Base-by-base conservation (phyloP, 2,329 filamentous ascomycete genomes). In the Exophiala dermatitidis region DNA sequence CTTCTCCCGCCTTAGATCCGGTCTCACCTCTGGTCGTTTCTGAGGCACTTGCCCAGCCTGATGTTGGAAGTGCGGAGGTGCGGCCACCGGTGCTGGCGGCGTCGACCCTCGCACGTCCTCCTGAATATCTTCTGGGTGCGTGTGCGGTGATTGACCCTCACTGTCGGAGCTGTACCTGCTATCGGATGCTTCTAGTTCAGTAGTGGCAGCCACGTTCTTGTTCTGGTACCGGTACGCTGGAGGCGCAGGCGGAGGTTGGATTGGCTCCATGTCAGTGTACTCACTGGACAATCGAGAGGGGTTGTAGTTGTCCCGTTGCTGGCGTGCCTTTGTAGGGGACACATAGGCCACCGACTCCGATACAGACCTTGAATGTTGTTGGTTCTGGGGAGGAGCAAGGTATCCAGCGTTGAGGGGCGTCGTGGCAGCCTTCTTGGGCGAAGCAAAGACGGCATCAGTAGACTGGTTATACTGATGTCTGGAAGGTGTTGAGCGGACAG, bases 1-100 rank as follows among this genome's bases (percentile, higher is more conserved):
- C 62, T 89, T 93, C 48, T 87, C 88, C 59, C 83, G 83, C 58
- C 87, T 84, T 63, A 91, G 76, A 65, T 93, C 88, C 9, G 86
- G 81, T 31, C 88, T 84, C 53, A 88, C 82, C 62, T 86, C 82
- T 0, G 87, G 87, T 57, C 81, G 81, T 54, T 79, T 82, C 1
- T 77, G 74, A 3, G 90, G 90, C 46, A 81, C 79, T 48, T 85
- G 79, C 56, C 85, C 82, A 8, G 90, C 81, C 36, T 79, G 77
- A 68, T 95, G 88, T 45, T 82, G 79, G 67, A 96, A 91, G 7
- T 82, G 82, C 2, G 91, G 91, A 1, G 91, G 90, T 4, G 77
- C 74, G 3, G 80, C 81, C 19, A 96, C 89, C 5, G 88, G 88
- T 60, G 87, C 85, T 1, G 87, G 88, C 4, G 86, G 82, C 33